Evolutionary conservation across 495 filamentous ascomycete species (phyloP), one percentile per base, ranked within the genome.

Genomic region (Collariella sp.): DNA sequence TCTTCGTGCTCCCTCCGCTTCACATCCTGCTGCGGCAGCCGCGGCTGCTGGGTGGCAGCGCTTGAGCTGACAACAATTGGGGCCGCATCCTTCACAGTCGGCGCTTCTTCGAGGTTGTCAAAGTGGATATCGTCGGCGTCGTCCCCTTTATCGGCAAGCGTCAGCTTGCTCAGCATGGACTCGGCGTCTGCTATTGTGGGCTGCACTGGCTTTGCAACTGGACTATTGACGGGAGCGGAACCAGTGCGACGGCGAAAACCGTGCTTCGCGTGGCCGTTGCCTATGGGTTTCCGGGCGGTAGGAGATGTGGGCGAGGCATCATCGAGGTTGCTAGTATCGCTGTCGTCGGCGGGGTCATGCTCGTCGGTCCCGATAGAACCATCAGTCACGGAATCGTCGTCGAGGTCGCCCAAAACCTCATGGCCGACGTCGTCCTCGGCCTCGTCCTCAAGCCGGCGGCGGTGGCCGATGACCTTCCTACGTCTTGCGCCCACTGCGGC

Each of bases 1-100:
- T 95, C 89, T 40, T 96, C 91, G 61, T 95, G 87, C 60, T 96
- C 91, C 48, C 85, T 83, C 48, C 88, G 83, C 70, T 85, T 82
- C 52, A 78, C 76, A 43, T 93, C 86, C 50, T 79, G 77, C 35
- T 79, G 67, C 16, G 75, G 73, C 56, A 85, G 76, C 54, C 74
- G 70, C 53, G 66, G 63, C 46, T 42, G 55, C 34, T 46, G 58
- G 12, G 54, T 16, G 48, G 65, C 64, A 15, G 67, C 62, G 43
- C 64, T 67, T 13, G 75, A 76, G 59, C 72, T 76, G 35, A 76
- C 75, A 12, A 76, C 66, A 44, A 76, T 67, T 31, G 73, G 72
- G 15, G 72, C 73, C 10, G 63, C 43, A n/a, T 67, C 58, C 54
- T 64, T 70, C 34, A 61, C 54, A 19, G 62, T 52, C 31, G 62